Conservation (phyloP, 805 yeast genomes). For the Candida khao-thaluensis region DNA sequence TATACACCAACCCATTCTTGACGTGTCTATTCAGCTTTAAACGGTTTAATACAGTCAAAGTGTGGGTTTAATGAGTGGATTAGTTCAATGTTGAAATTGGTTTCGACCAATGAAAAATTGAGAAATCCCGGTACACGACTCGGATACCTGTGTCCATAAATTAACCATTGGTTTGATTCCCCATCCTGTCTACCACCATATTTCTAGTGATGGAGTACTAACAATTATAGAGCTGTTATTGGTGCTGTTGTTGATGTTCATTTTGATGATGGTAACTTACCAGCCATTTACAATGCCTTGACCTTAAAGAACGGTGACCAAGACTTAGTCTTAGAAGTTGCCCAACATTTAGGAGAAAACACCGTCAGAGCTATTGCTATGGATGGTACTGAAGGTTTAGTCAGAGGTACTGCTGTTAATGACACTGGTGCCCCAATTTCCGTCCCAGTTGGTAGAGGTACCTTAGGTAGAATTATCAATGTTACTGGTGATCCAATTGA, state of each 20-base stretch:
- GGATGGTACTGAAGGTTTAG: conserved; percentile 99
- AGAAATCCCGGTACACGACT: conserved; percentile 1
- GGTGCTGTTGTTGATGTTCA: conserved; percentile 99
- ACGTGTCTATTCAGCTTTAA: too few species aligned
- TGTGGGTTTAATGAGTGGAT: too few species aligned
- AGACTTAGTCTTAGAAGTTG: conserved; percentile 94
- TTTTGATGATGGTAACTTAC: conserved; percentile 95
- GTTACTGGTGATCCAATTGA: conserved; percentile 99
- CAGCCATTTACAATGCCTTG: conserved; percentile 96
- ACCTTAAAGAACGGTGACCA: conserved; percentile 75
- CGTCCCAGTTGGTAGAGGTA: conserved; percentile 99
- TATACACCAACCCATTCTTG: too few species aligned
- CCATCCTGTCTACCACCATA: too few species aligned
- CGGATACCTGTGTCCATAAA: too few species aligned
- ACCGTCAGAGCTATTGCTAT: conserved; percentile 99
- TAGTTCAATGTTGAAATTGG: background rate
- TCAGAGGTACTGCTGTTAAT: conserved; percentile 86
- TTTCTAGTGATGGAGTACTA: conserved; percentile 27
- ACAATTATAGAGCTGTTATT: conserved; percentile 75
- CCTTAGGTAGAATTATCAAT: conserved; percentile 97
- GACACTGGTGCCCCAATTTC: conserved; percentile 99
- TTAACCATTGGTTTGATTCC: background rate
- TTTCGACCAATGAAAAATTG: conserved; percentile 7
- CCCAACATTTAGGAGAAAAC: conserved; percentile 99
- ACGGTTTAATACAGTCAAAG: too few species aligned